These are phyloP conservation scores for Nicotiana rustica DNA, from an alignment of 305 asterid species.

Conservation along the genomic window DNA sequence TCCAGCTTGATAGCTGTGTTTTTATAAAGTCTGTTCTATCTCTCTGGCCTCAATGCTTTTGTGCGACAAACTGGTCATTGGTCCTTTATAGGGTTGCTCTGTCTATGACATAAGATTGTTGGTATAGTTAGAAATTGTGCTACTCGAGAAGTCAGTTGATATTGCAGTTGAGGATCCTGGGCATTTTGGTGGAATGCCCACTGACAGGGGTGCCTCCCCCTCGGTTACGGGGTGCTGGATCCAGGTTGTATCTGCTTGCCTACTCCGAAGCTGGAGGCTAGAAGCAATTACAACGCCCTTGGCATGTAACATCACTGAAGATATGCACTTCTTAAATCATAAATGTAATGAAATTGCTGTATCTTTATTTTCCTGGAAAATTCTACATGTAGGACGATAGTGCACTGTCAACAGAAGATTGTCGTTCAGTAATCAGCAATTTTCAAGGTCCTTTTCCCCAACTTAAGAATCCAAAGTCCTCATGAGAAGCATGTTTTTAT, in stretches of 20 bases:
- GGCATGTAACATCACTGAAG: constrained; percentile 16
- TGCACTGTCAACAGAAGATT: constrained; percentile 20
- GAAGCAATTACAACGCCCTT: constrained; percentile 25
- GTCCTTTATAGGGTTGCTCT: constrained; percentile 10
- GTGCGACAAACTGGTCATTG: not conserved
- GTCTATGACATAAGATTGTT: constrained; percentile 16
- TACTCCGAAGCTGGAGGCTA: not conserved
- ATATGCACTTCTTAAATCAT: constrained; percentile 13
- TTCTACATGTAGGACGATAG: not conserved
- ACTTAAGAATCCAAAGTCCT: not conserved
- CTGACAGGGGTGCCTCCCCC: not conserved
- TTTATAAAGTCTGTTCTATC: not conserved
- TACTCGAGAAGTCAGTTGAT: constrained; percentile 14
- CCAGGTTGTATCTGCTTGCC: constrained; percentile 3
- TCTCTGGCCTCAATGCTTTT: not conserved
- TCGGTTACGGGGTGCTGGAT: not conserved
- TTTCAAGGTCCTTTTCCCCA: not conserved
- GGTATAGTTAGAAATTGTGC: not conserved
- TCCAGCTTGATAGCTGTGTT: constrained; percentile 8
- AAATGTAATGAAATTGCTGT: not conserved
- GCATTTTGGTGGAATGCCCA: constrained; percentile 10
- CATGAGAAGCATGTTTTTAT: constrained; percentile 18
- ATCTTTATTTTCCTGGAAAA: constrained; percentile 24
- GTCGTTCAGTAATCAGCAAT: not conserved
- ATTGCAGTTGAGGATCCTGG: constrained; percentile 13